Percentiles rank a stretch among this genome's conserved stretches.
phyloP scores from a whole-genome alignment of 352 stramenopile genomes.

The Phytophthora citrophthora region DNA sequence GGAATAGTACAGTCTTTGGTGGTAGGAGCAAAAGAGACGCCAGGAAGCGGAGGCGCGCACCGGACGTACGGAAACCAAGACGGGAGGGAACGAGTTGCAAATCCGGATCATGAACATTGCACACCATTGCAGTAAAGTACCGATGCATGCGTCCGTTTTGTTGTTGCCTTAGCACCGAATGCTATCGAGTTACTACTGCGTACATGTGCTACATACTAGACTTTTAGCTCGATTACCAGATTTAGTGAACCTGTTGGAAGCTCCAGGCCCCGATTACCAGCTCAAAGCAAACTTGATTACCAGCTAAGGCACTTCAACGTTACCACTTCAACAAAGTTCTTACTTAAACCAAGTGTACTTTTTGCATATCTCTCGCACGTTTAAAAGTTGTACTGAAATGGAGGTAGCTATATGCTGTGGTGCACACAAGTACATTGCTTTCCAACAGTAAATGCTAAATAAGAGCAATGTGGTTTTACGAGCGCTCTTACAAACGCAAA shows the following conservation, averaged over 20 bases:
- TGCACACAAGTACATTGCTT: not conserved
- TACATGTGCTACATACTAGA: not conserved
- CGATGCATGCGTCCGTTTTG: not conserved
- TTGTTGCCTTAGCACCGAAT: conserved; percentile 1
- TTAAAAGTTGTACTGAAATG: not conserved
- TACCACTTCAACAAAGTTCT: conserved; percentile 3
- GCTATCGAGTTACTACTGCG: too few relatives aligned
- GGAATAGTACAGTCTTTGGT: conserved; percentile 3
- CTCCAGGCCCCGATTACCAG: too few relatives aligned
- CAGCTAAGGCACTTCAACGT: not conserved
- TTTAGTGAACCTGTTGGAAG: too few relatives aligned
- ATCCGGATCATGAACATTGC: conserved; percentile 7
- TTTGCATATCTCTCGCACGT: not conserved
- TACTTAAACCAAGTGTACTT: conserved; percentile 3
- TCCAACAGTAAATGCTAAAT: not conserved
- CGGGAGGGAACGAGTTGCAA: conserved; percentile 6
- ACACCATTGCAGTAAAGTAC: conserved; percentile 1
- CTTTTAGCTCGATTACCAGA: not conserved
- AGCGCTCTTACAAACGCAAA: conserved; percentile 8
- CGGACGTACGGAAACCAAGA: conserved; percentile 5
- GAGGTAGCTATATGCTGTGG: not conserved
- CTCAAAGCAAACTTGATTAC: too few relatives aligned
- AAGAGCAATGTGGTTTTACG: not conserved
- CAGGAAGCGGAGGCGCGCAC: not conserved
- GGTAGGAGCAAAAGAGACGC: conserved; percentile 17